Evolutionary conservation across 1,139 yeast genomes (phyloP).

Genomic region (Yamadazyma friedrichii): DNA sequence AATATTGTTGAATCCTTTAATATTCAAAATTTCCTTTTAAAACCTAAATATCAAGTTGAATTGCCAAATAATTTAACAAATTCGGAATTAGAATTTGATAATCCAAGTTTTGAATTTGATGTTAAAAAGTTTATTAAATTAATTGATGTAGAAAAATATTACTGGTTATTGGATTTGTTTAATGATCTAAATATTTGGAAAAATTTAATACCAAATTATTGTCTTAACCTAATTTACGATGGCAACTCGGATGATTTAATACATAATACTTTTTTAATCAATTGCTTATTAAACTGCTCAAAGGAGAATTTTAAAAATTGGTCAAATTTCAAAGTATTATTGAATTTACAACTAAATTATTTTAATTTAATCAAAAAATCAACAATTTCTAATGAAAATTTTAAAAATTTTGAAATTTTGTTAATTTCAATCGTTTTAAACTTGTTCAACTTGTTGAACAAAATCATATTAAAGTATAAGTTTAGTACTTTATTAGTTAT

Average conservation of each 20-base stretch:
- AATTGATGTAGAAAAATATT: conserved; percentile 33
- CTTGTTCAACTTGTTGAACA: conserved; percentile 5
- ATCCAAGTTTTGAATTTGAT: conserved; percentile 17
- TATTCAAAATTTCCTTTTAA: conserved; percentile 16
- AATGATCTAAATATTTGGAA: conserved; percentile 43
- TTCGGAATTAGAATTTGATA: conserved; percentile 15
- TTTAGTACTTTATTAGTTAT: conserved; percentile 16
- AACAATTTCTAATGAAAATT: conserved; percentile 17
- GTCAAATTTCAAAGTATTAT: conserved; percentile 16
- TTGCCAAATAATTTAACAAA: conserved; percentile 14
- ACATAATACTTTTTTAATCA: conserved; percentile 22
- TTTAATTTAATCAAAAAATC: conserved; percentile 22
- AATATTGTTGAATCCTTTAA: conserved; percentile 12
- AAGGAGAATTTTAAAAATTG: conserved; percentile 6
- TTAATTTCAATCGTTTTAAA: conserved; percentile 23
- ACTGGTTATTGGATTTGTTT: conserved; percentile 41
- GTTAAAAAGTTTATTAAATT: conserved; percentile 12
- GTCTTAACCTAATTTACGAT: conserved; percentile 20
- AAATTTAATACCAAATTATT: conserved; percentile 34
- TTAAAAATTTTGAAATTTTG: conserved; percentile 20
- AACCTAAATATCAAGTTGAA: conserved; percentile 15
- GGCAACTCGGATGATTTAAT: background rate
- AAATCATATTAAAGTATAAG: conserved; percentile 4
- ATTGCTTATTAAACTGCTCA: conserved; percentile 34
- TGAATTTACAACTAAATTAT: conserved; percentile 24